phyloP scores from a whole-genome alignment of 306 rosid species.

The Hippophae tibetana region DNA sequence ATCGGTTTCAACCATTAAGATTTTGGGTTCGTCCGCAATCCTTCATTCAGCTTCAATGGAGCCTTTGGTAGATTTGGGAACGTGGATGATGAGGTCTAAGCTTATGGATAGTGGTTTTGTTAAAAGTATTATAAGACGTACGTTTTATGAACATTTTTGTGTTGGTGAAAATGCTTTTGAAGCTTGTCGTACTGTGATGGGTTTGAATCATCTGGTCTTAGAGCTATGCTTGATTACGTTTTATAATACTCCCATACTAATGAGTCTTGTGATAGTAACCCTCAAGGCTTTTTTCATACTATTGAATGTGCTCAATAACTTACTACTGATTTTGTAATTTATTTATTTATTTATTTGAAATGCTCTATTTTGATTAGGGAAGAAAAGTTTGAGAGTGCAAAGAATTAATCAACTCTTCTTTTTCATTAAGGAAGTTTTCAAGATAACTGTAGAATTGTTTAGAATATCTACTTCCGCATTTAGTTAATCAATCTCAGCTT shows the following conservation, averaged over 20 bases:
- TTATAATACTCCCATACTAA: conserved; percentile 59
- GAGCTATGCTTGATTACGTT: conserved; percentile 76
- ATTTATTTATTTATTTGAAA: neutral
- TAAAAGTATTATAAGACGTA: conserved; percentile 12
- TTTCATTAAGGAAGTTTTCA: too few relatives aligned
- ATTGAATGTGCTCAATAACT: conserved; percentile 47
- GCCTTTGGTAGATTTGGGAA: conserved; percentile 72
- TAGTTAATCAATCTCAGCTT: too few relatives aligned
- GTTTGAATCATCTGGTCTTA: conserved; percentile 42
- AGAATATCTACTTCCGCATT: too few relatives aligned
- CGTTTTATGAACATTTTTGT: conserved; percentile 62
- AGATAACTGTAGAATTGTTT: too few relatives aligned
- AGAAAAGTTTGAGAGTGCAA: too few relatives aligned
- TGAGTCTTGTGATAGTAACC: conserved; percentile 49
- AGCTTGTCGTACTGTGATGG: conserved; percentile 29
- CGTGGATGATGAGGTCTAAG: conserved; percentile 57
- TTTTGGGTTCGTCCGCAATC: conserved; percentile 49
- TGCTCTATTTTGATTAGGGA: too few relatives aligned
- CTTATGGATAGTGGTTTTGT: conserved; percentile 33
- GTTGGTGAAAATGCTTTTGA: conserved; percentile 61
- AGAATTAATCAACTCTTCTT: too few relatives aligned
- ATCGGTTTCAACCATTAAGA: conserved; percentile 29
- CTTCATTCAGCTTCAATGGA: conserved; percentile 63
- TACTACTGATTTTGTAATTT: conserved; percentile 64
- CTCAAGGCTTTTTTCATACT: conserved; percentile 46